Base-by-base conservation (phyloP, 176 grass and related monocot species). In the Oryza nivara region DNA sequence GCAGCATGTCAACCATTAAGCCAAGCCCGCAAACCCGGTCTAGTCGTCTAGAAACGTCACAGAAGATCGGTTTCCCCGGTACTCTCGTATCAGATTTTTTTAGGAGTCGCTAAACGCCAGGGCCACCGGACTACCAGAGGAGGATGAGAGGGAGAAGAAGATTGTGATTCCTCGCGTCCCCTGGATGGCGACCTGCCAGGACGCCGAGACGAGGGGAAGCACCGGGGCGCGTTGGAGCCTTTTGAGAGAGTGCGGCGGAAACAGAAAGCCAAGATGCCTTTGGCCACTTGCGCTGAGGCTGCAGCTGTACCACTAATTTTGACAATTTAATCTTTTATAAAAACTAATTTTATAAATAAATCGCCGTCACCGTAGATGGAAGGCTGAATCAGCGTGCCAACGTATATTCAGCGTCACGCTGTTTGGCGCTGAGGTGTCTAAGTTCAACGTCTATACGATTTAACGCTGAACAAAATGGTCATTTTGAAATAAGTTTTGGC, bases 191-290 rank as follows among this genome's bases (percentile, higher is more conserved):
- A 82, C 88, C 32, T 38, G 78, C 88, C 72, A 17, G 56, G 56
- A 60, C 83, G 52, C 88, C 72, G 32, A 72, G 54, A 73, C 88
- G 51, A 34, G 22, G 67, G 45, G 67, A 72, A 72, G 25, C 66
- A 60, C 12, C 58, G 34, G 34, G 45, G 0, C 30, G 25, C 43
- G 40, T 7, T 9, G 20, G 15, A 54, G 35, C 38, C 38, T 56
- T 19, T 56, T 56, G 65, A 28, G 17, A 11, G 16, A 79, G 76
- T 80, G 83, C 83, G 56, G 69, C 58, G 58, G 58, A 61, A 68
- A 83, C 83, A 81, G 79, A 86, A 86, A 73, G 88, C 83, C 78
- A 73, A 82, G 73, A 86, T 72, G 78, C 83, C 56, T 20, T 82
- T 25, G 63, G 35, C 88, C 71, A 86, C 83, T 77, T 86, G 78